Base-by-base conservation (phyloP, 1,284 basidiomycete genomes). In the Boletus holoroseus region DNA sequence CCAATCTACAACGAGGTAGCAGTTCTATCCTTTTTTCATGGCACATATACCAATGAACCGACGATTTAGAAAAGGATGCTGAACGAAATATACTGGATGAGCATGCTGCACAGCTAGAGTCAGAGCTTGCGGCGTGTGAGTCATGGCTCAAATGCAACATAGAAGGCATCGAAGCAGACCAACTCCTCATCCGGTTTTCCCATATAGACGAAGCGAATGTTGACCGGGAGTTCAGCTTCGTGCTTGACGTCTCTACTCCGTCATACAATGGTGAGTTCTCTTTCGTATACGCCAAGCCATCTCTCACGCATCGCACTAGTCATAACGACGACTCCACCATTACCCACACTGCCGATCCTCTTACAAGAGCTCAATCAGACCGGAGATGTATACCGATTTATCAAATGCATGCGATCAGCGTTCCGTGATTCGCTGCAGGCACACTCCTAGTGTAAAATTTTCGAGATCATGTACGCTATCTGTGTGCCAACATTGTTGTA, bases 161-260 rank as follows among this genome's bases (percentile, higher is more conserved):
- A 13, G 85, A 91, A 64, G 89, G 89, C 27, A 79, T 92, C 22
- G 81, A 82, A 57, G 73, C 73, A 38, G 83, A 89, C 62, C 79
- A 81, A 44, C 73, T 94, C 11, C 74, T 91, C 41, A 71, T 94
- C 44, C 79, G 83, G 5, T 92, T 91, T 68, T 78, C 77, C 3
- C 71, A 81, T 47, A 67, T 93, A 37, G 85, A 89, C 60, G 72
- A 76, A 2, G 59, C 70, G 0, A 77, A 85, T 49, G 73, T 73
- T 3, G 71, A 76, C 13, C 74, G 78, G 28, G 88, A 91, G 59
- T 90, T 83, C 56, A 84, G 77, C 48, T 74, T 94, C 50, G 82
- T 92, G 0, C 65, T 94, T 24, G 89, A 94, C 60, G 73, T 91
- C 15, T 81, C 83, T 0, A 68, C 70, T 8, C 67, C 71, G 11